Conservation (phyloP, 1,139 yeast species). For the Geotrichum restrictum region DNA sequence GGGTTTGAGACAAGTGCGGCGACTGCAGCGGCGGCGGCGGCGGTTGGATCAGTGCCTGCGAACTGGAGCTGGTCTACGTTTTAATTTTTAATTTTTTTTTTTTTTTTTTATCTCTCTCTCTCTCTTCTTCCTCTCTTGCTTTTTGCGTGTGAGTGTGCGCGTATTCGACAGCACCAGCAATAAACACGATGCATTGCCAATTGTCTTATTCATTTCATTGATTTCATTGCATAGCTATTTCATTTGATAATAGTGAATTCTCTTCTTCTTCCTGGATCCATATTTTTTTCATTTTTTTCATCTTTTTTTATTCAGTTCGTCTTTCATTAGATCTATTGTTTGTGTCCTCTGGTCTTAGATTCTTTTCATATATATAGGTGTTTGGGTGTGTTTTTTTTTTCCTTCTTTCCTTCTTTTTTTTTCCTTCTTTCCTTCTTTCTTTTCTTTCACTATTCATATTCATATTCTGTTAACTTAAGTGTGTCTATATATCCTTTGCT, state of each 20-base stretch:
- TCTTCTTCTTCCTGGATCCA: neutral
- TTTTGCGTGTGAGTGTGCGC: no score
- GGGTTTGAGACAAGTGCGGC: no score
- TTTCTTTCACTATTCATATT: neutral
- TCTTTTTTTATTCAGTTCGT: neutral
- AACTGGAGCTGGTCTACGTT: conserved; percentile 47
- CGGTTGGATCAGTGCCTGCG: conserved; percentile 39
- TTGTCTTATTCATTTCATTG: no score
- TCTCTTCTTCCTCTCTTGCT: no score
- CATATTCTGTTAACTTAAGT: neutral
- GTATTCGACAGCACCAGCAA: no score
- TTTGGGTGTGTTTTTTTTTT: no score
- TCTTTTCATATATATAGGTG: no score
- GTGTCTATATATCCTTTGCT: conserved; percentile 3
- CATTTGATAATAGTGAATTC: no score
- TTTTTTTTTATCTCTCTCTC: neutral
- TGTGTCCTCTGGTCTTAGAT: neutral
- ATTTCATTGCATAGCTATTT: no score
- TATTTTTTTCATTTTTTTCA: no score
- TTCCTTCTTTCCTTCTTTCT: neutral
- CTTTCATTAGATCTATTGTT: no score
- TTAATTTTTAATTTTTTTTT: conserved; percentile 23
- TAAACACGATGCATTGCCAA: no score
- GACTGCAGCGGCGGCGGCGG: conserved; percentile 14
- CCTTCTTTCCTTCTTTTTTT: neutral